A percentile compares a stretch with the other conserved stretches of the same genome.
Evolutionary conservation across 371 early-diverging fungal genomes (phyloP).

Genomic region (Catenaria anguillulae): DNA sequence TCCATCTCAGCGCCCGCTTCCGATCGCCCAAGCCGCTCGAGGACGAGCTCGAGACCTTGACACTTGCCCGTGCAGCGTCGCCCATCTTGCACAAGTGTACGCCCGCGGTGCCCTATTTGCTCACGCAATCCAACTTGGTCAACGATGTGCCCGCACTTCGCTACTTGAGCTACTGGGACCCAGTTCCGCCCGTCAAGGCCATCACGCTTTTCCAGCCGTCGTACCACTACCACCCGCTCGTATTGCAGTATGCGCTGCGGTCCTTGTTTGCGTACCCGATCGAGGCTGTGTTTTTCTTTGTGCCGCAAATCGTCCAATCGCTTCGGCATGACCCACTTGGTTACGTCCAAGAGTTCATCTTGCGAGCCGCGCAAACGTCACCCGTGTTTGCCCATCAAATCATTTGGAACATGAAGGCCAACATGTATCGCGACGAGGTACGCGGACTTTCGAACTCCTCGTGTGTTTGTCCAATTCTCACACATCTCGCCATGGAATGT

Average conservation of each 20-base stretch:
- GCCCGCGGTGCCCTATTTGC: not conserved
- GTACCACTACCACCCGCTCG: constrained; percentile 58
- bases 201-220: constrained; percentile 46
- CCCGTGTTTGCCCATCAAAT: constrained; percentile 98
- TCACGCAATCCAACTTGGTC: not conserved
- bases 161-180: constrained; percentile 76
- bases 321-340: constrained; percentile 74
- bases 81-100: not conserved
- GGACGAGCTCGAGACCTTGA: not conserved
- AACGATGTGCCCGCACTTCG: constrained; percentile 12
- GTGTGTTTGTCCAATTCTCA: constrained; percentile 29
- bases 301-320: constrained; percentile 98
- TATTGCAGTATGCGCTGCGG: constrained; percentile 86
- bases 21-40: constrained; percentile 30
- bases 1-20: constrained; percentile 28
- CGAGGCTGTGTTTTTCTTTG: constrained; percentile 90
- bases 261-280: constrained; percentile 75
- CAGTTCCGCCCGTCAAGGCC: constrained; percentile 85
- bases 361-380: constrained; percentile 77
- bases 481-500: too few species aligned
- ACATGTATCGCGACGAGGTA: constrained; percentile 82
- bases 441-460: too few species aligned
- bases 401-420: constrained; percentile 99
- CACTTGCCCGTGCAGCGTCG: not conserved
- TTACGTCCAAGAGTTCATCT: constrained; percentile 81